Base-by-base conservation (phyloP, 352 stramenopile genomes). In the Phytophthora quininea region DNA sequence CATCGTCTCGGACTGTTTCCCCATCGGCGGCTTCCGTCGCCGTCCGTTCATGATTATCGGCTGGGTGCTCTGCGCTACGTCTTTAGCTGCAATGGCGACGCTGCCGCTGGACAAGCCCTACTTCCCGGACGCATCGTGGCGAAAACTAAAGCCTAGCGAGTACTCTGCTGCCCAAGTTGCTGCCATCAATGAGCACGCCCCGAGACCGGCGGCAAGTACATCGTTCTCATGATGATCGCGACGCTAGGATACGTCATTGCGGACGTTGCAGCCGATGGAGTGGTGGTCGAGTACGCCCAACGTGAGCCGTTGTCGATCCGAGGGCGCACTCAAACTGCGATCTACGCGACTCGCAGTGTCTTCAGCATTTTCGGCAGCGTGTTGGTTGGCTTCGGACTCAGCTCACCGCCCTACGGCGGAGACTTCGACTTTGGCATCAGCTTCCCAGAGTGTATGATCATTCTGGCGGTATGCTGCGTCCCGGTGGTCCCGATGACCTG, bases 161-260 rank as follows among this genome's bases (percentile, higher is more conserved):
- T 0, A 7, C 12, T 10, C 31, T 71, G 2, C 76, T 86, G 33
- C 80, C 58, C 54, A 87, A 35, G 58, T 75, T 6, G 40, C 15
- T 15, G 15, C 56, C 0, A 72, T 90, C 56, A 90, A 88, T 49
- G 11, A 49, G 6, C 61, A 89, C 8, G 81, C 84, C 1, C 77
- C 72, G 2, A 43, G 52, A 2, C 62, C 14, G 84, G 80, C 11
- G 75, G 68, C 3, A 67, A 77, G 14, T 92, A 88, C 66, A 61
- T 90, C 6, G 45, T 90, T 58, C 48, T 89, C 48, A 92, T 97
- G 76, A 72, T 75, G 9, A 43, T 94, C 24, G 86, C 89, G 2
- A 89, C 81, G 24, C 27, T 90, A 27, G 89, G 88, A 0, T 95
- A 93, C 62, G 79, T 95, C 14, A 68, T 94, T 42, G 84, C 87